These are phyloP conservation scores for Candida gigantensis DNA, from an alignment of 1,139 yeast genomes.

Conservation along the genomic window DNA sequence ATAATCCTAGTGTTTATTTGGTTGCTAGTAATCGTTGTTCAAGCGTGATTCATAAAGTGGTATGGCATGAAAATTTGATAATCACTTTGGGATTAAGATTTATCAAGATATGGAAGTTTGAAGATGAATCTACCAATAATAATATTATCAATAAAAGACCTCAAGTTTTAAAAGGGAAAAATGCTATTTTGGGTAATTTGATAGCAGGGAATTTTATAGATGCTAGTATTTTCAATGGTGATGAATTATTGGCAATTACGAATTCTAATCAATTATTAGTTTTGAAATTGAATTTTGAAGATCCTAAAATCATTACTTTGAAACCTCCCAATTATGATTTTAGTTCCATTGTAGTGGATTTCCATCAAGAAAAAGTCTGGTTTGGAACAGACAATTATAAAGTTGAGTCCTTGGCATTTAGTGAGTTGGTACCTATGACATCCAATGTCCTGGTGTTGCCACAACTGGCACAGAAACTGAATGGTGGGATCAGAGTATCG, in stretches of 20 bases:
- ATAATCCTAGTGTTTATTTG: slow-evolving; percentile 18
- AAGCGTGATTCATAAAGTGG: slow-evolving; percentile 51
- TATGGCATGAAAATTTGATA: slow-evolving; percentile 56
- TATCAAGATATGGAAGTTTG: slow-evolving; percentile 59
- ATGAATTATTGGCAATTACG: slow-evolving; percentile 44
- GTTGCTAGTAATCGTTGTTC: slow-evolving; percentile 62
- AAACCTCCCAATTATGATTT: slow-evolving; percentile 19
- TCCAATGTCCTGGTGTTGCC: no score
- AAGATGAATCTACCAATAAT: slow-evolving; percentile 12
- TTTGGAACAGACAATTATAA: slow-evolving; percentile 16
- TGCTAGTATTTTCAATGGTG: slow-evolving; percentile 33
- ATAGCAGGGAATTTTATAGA: slow-evolving; percentile 50
- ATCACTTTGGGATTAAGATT: slow-evolving; percentile 60
- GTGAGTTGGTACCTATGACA: slow-evolving; percentile 17
- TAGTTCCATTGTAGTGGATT: slow-evolving; percentile 24
- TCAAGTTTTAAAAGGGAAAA: slow-evolving; percentile 54
- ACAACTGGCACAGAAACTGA: not conserved
- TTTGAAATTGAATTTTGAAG: slow-evolving; percentile 27
- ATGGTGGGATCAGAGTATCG: not conserved
- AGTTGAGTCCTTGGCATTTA: slow-evolving; percentile 14
- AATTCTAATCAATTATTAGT: slow-evolving; percentile 42
- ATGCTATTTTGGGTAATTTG: slow-evolving; percentile 52
- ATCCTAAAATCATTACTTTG: slow-evolving; percentile 22
- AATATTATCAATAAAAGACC: slow-evolving; percentile 14
- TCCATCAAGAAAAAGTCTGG: slow-evolving; percentile 24